Conservation (phyloP, 2,329 filamentous ascomycete species). For the Trichoderma gracile region DNA sequence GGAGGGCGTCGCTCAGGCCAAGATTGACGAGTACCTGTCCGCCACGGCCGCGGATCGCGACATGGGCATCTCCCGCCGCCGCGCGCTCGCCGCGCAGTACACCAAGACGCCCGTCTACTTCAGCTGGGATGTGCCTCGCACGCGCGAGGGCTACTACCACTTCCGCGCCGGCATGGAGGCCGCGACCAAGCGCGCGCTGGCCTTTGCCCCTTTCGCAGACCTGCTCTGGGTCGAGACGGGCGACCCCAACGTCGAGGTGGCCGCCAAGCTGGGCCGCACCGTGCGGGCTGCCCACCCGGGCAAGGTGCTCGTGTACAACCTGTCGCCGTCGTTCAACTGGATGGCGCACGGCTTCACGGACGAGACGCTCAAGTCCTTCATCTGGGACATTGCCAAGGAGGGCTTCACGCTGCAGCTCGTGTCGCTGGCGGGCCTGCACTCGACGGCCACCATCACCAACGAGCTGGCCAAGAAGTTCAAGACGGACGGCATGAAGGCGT, state of each 20-base stretch:
- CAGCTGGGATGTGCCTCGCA: slow-evolving; percentile 88
- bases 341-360: slow-evolving; percentile 90
- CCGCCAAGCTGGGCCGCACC: slow-evolving; percentile 70
- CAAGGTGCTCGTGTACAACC: slow-evolving; percentile 94
- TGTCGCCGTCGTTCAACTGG: slow-evolving; percentile 98
- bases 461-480: slow-evolving; percentile 84
- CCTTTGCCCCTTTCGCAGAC: slow-evolving; percentile 89
- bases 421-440: slow-evolving; percentile 66
- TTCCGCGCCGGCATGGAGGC: slow-evolving; percentile 80
- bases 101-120: slow-evolving; percentile 72
- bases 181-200: slow-evolving; percentile 89
- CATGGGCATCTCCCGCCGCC: slow-evolving; percentile 75
- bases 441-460: slow-evolving; percentile 62
- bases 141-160: slow-evolving; percentile 91
- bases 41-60: slow-evolving; percentile 65
- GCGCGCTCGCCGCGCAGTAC: slow-evolving; percentile 68
- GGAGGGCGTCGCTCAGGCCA: slow-evolving; percentile 63
- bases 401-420: slow-evolving; percentile 73
- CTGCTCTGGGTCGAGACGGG: slow-evolving; percentile 97
- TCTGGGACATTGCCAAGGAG: slow-evolving; percentile 93
- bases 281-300: slow-evolving; percentile 70
- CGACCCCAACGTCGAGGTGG: slow-evolving; percentile 79
- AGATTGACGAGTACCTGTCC: slow-evolving; percentile 67
- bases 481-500: slow-evolving; percentile 91
- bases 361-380: slow-evolving; percentile 80